A percentile compares a stretch with the other conserved stretches of the same genome.
Evolutionary conservation across 1,284 basidiomycete species (phyloP).

Genomic region (Cryptococcus sp.): DNA sequence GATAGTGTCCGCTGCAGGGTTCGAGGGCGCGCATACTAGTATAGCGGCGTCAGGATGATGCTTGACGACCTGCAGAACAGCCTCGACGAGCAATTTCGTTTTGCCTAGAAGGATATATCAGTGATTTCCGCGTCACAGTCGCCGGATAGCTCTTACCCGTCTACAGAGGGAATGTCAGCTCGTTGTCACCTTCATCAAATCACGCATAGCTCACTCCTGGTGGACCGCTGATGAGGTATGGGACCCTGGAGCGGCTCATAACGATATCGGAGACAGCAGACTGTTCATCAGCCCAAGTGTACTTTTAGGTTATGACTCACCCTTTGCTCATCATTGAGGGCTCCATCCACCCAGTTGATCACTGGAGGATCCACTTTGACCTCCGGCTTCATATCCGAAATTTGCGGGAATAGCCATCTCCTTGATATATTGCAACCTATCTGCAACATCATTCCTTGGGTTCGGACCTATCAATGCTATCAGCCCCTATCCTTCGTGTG

Average conservation of each 20-base stretch:
- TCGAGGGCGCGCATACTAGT: constrained; percentile 52
- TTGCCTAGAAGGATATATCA: constrained; percentile 42
- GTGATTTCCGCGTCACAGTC: neutral
- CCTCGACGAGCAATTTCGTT: constrained; percentile 51
- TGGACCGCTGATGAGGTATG: constrained; percentile 38
- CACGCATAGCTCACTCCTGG: constrained; percentile 29
- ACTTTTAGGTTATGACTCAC: constrained; percentile 9
- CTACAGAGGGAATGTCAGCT: neutral
- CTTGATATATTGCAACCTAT: constrained; percentile 2
- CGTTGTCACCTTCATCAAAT: no score
- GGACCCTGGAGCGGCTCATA: constrained; percentile 13
- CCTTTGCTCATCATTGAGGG: constrained; percentile 46
- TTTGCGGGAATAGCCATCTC: constrained; percentile 39
- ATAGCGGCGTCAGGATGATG: constrained; percentile 36
- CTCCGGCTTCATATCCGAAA: constrained; percentile 7
- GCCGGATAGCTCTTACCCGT: neutral
- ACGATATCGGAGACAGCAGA: constrained; percentile 25
- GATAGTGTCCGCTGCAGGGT: constrained; percentile 54
- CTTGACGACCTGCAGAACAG: constrained; percentile 46
- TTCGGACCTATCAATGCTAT: constrained; percentile 7
- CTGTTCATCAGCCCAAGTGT: neutral
- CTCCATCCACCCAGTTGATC: constrained; percentile 25
- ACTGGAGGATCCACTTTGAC: neutral
- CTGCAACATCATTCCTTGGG: neutral
- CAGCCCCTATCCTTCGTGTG: neutral